A percentile compares a stretch with the other conserved stretches of the same genome.
Evolutionary conservation across 2,329 filamentous ascomycete genomes (phyloP).

Genomic region (Cytospora mali): DNA sequence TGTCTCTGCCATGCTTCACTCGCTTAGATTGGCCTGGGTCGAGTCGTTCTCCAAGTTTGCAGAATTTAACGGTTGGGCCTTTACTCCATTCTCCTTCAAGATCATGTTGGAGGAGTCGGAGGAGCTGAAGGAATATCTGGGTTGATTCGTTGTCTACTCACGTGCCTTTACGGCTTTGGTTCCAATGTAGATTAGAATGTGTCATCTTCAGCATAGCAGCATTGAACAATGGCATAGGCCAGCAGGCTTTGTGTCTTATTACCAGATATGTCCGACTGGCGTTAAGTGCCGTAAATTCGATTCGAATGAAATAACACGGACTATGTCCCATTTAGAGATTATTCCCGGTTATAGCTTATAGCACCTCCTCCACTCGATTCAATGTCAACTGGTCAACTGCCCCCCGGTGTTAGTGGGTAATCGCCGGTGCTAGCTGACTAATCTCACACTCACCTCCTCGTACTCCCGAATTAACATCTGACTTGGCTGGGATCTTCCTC

Average conservation of each 20-base stretch:
- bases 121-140: conserved; percentile 58
- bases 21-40: conserved; percentile 89
- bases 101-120: conserved; percentile 81
- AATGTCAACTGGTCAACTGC: too few relatives aligned
- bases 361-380: too few relatives aligned
- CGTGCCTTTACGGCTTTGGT: neutral
- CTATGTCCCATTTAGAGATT: neutral
- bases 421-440: neutral
- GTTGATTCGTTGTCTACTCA: conserved; percentile 35
- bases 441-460: neutral
- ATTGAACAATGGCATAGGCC: conserved; percentile 5
- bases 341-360: neutral
- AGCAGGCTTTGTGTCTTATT: neutral
- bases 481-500: neutral
- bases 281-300: neutral
- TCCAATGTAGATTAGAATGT: conserved; percentile 23
- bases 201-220: conserved; percentile 14
- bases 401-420: conserved; percentile 1
- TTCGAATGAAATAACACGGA: neutral
- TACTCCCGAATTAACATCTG: neutral
- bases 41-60: conserved; percentile 98
- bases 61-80: conserved; percentile 84
- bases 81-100: conserved; percentile 88
- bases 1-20: conserved; percentile 93
- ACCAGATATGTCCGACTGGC: neutral